Conservation (phyloP, 2,329 filamentous ascomycete genomes). For the Zymoseptoria ardabiliae region DNA sequence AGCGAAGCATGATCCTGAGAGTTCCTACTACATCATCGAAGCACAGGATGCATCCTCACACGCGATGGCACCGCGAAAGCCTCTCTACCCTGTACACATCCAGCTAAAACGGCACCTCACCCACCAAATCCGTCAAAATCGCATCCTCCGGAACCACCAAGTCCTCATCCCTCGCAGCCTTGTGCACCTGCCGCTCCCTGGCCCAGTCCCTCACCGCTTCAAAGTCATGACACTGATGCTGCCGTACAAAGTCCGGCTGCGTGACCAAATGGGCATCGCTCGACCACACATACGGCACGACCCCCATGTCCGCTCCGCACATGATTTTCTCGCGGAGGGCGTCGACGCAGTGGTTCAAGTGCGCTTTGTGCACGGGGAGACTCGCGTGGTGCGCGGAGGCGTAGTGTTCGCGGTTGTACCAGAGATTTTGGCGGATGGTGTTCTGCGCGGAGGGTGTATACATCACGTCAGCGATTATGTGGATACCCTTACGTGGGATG, state of each 20-base stretch:
- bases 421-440: not conserved
- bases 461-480: too few species aligned
- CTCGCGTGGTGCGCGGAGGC: not conserved
- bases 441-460: not conserved
- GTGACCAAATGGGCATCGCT: not conserved
- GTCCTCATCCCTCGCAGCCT: not conserved
- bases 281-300: constrained; percentile 3
- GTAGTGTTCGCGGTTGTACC: not conserved
- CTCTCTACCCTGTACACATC: not conserved
- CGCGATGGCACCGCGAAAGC: not conserved
- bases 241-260: not conserved
- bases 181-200: not conserved
- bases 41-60: too few species aligned
- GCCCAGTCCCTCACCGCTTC: not conserved
- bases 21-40: too few species aligned
- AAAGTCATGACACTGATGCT: not conserved
- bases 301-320: constrained; percentile 2
- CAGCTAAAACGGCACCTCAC: not conserved
- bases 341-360: constrained; percentile 4
- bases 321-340: constrained; percentile 5
- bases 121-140: not conserved
- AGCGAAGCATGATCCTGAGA: too few species aligned
- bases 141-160: not conserved
- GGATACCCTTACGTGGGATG: too few species aligned
- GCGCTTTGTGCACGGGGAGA: not conserved